phyloP scores from a whole-genome alignment of 2,329 filamentous ascomycete genomes.

The Cercospora janseana region DNA sequence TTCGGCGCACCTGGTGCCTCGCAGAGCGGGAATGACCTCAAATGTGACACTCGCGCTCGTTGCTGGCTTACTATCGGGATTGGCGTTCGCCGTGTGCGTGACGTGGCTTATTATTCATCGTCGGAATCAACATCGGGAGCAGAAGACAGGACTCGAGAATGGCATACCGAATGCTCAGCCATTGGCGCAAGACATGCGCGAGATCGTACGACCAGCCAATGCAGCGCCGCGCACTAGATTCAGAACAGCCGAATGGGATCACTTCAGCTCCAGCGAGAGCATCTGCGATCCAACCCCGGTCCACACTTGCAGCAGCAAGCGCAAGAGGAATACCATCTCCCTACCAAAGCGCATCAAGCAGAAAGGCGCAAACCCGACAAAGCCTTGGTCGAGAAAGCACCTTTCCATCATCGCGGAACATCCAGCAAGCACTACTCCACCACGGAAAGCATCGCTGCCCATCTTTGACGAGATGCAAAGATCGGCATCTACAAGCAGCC shows the following conservation, averaged over 20 bases:
- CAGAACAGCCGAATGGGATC: conserved; percentile 41
- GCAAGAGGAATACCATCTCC: conserved; percentile 27
- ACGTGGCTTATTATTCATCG: conserved; percentile 26
- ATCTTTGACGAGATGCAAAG: conserved; percentile 12
- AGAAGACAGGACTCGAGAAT: conserved; percentile 31
- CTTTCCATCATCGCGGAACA: conserved; percentile 44
- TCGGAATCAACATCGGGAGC: conserved; percentile 28
- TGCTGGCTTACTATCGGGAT: no score
- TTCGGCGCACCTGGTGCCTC: not conserved
- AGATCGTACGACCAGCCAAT: conserved; percentile 25
- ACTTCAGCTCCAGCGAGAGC: conserved; percentile 45
- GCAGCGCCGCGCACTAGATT: conserved; percentile 23
- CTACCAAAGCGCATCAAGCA: conserved; percentile 30
- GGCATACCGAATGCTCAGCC: conserved; percentile 17
- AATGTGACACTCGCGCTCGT: conserved; percentile 14
- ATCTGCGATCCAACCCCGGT: conserved; percentile 29
- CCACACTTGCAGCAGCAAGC: conserved; percentile 12
- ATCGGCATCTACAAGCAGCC: not conserved
- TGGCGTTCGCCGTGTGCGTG: no score
- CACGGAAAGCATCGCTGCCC: conserved; percentile 13
- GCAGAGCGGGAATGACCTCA: conserved; percentile 9
- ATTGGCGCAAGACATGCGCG: conserved; percentile 21
- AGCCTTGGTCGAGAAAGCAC: conserved; percentile 28
- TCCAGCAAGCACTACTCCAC: conserved; percentile 27
- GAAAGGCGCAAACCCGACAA: conserved; percentile 24